phyloP scores from a whole-genome alignment of 352 stramenopile species.

The Phytophthora colocasiae region DNA sequence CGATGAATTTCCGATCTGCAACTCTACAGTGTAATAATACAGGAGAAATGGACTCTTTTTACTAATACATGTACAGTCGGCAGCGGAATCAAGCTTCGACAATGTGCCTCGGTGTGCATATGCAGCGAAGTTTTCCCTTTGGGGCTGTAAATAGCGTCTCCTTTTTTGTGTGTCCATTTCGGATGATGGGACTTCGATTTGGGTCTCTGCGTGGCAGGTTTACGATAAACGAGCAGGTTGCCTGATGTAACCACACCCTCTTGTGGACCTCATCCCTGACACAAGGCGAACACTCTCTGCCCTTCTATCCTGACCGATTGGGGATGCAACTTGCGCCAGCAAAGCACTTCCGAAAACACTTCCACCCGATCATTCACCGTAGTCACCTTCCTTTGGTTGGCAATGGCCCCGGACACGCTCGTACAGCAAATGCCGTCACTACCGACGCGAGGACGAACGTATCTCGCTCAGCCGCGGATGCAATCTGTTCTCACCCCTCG shows the following conservation, averaged over 20 bases:
- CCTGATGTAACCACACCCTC: constrained; percentile 6
- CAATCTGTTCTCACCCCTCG: constrained; percentile 1
- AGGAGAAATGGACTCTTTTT: no score
- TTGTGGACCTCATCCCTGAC: background rate
- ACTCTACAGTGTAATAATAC: no score
- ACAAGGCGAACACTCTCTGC: constrained; percentile 6
- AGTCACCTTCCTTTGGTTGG: background rate
- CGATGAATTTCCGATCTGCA: no score
- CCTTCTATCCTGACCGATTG: constrained; percentile 11
- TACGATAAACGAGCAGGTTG: background rate
- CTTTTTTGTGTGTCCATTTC: background rate
- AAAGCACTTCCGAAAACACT: constrained; percentile 18
- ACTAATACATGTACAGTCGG: no score
- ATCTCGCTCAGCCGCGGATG: background rate
- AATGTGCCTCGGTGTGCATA: no score
- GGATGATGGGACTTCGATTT: background rate
- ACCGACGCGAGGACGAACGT: background rate
- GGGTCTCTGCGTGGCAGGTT: background rate
- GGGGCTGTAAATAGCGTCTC: no score
- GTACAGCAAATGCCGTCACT: constrained; percentile 24
- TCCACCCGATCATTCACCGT: background rate
- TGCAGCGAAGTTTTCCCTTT: no score
- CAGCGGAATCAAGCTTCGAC: no score
- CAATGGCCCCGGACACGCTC: constrained; percentile 31
- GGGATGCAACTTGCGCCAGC: constrained; percentile 7